Evolutionary conservation across 1,284 basidiomycete genomes (phyloP).

Genomic region (Pseudozyma hubeiensis): DNA sequence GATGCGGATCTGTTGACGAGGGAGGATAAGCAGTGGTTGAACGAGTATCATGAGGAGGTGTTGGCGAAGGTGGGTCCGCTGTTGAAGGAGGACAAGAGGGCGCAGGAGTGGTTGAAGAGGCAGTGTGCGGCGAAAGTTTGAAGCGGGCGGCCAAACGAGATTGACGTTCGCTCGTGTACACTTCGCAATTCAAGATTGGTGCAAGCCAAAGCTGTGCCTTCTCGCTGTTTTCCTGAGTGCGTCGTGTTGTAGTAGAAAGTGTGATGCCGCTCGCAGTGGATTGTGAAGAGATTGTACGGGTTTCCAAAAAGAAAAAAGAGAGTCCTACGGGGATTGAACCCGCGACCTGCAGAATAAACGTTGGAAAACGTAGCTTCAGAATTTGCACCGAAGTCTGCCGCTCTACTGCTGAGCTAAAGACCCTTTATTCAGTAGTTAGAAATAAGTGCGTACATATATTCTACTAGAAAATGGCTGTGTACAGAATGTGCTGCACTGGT

Average conservation of each 20-base stretch:
- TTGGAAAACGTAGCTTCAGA: slow-evolving; percentile 7
- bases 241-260: too few relatives aligned
- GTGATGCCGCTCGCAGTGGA: too few relatives aligned
- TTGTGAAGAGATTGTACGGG: too few relatives aligned
- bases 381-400: slow-evolving; percentile 51
- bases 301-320: slow-evolving; percentile 20
- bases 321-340: slow-evolving; percentile 58
- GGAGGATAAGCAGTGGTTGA: slow-evolving; percentile 83
- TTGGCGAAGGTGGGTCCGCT: slow-evolving; percentile 81
- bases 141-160: background rate
- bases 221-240: too few relatives aligned
- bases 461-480: too few relatives aligned
- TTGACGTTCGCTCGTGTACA: too few relatives aligned
- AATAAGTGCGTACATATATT: too few relatives aligned
- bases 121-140: slow-evolving; percentile 70
- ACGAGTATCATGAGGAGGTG: slow-evolving; percentile 85
- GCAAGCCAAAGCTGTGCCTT: too few relatives aligned
- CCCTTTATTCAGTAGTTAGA: slow-evolving; percentile 1
- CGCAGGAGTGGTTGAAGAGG: slow-evolving; percentile 81
- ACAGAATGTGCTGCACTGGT: too few relatives aligned
- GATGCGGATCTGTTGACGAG: slow-evolving; percentile 76
- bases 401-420: slow-evolving; percentile 60
- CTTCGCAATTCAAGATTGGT: too few relatives aligned
- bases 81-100: slow-evolving; percentile 79
- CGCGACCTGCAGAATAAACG: slow-evolving; percentile 51